Conservation (phyloP, 345 rosid genomes). For the Physaria fendleri region DNA sequence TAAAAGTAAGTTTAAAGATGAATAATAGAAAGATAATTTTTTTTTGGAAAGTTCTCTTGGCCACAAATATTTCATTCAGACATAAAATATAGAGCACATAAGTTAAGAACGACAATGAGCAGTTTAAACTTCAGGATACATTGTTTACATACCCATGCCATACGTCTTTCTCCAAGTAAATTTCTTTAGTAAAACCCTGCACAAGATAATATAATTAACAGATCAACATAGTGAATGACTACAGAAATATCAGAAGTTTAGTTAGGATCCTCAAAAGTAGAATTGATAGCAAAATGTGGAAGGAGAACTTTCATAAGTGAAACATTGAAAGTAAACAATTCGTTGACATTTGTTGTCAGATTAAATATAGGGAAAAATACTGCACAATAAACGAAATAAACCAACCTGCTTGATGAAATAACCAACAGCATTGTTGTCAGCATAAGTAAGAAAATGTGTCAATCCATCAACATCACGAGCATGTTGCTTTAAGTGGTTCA, state of each 20-base stretch:
- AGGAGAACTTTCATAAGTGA: not conserved
- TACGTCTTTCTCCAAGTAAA: slow-evolving; percentile 89
- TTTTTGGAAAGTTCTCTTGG: not conserved
- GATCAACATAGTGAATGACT: slow-evolving; percentile 1
- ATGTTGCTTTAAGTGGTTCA: slow-evolving; percentile 98
- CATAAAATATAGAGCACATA: not conserved
- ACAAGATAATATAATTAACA: slow-evolving; percentile 13
- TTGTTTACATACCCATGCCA: slow-evolving; percentile 86
- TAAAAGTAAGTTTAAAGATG: not conserved
- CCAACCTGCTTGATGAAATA: slow-evolving; percentile 92
- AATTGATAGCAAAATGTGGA: not conserved
- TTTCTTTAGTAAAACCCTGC: slow-evolving; percentile 98
- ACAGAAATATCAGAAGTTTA: not conserved
- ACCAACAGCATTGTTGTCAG: slow-evolving; percentile 98
- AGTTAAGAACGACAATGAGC: not conserved
- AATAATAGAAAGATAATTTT: not conserved
- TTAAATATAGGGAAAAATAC: not conserved
- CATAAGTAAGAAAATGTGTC: slow-evolving; percentile 94
- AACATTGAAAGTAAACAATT: not conserved
- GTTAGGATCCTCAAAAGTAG: not conserved
- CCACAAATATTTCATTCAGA: not conserved
- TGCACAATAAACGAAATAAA: slow-evolving; percentile 3
- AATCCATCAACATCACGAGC: slow-evolving; percentile 97
- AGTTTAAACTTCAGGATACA: slow-evolving; percentile 3
- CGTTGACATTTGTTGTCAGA: not conserved